Conservation (phyloP, 2,329 filamentous ascomycete genomes). For the Stenocarpella maydis region DNA sequence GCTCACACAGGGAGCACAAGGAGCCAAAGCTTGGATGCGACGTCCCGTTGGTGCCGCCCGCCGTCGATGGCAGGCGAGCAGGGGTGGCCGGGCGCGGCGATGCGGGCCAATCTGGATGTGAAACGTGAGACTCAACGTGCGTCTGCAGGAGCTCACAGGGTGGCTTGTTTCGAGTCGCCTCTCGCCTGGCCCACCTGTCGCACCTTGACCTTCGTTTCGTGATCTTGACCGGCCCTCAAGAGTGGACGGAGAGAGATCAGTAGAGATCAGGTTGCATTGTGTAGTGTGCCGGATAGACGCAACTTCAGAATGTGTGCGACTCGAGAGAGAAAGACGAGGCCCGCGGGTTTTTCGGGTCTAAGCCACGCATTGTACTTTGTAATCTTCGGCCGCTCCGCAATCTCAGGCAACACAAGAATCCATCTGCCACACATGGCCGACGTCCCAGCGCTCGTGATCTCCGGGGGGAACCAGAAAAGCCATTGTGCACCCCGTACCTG, state of each 20-base stretch:
- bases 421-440: not conserved
- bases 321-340: not conserved
- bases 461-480: conserved; percentile 5
- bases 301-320: not conserved
- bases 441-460: not conserved
- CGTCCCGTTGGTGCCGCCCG: conserved; percentile 25
- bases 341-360: not conserved
- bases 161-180: conserved; percentile 22
- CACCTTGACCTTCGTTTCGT: not conserved
- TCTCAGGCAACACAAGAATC: not conserved
- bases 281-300: not conserved
- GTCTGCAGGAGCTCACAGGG: conserved; percentile 25
- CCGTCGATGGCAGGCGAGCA: conserved; percentile 28
- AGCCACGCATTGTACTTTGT: not conserved
- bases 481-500: not conserved
- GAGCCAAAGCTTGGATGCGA: conserved; percentile 26
- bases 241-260: not conserved
- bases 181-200: not conserved
- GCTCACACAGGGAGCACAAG: conserved; percentile 10
- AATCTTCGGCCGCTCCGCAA: conserved; percentile 22
- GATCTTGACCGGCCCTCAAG: not conserved
- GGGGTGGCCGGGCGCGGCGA: conserved; percentile 25
- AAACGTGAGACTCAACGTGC: conserved; percentile 29
- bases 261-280: not conserved
- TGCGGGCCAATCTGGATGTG: conserved; percentile 29